Base-by-base conservation (phyloP, 2,329 filamentous ascomycete genomes). In the Aspergillus quadricinctus region DNA sequence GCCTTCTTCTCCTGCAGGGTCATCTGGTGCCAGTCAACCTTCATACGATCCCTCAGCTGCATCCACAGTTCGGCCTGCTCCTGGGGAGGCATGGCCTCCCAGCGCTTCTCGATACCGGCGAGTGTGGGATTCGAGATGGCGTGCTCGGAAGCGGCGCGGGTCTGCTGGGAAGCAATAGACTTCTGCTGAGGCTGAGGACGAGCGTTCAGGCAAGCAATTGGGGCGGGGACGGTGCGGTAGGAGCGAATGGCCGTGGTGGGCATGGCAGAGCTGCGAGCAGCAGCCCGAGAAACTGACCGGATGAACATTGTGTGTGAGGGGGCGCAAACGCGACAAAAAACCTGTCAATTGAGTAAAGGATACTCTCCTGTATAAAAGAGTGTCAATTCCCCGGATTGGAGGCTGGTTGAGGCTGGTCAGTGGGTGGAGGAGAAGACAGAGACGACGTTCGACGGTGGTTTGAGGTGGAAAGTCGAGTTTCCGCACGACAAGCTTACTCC, bases 51-150 rank as follows among this genome's bases (percentile, higher is more conserved):
- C 78, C 94, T 87, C 77, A 99, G 83, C 68, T 89, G 83, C 94
- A 99, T 99, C 94, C 94, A 99, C 70, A 99, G 83, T 75, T 99
- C 94, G 66, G 94, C 94, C 86, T 99, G 94, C 85, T 99, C 94
- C 83, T 96, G 92, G 64, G 94, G 91, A 58, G 93, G 92, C 90
- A 97, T 92, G 63, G 82, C 85, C 83, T 99, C 94, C 94, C 94
- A 99, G 82, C 94, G 85, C 88, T 96, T 97, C 87, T 99, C 94
- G 74, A 99, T 97, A 80, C 96, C 92, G 78, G 91, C 90, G 72
- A 99, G 86, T 57, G 91, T 97, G 68, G 95, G 94, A 83, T 97
- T 97, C 73, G 92, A 95, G 80, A 99, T 95, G 75, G 93, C 92
- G 77, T 96, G 92, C 68, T 89, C 89, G 69, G 88, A 85, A 70